Evolutionary conservation across 2,329 filamentous ascomycete species (phyloP).

Genomic region (Nothomitra cinnamomea): DNA sequence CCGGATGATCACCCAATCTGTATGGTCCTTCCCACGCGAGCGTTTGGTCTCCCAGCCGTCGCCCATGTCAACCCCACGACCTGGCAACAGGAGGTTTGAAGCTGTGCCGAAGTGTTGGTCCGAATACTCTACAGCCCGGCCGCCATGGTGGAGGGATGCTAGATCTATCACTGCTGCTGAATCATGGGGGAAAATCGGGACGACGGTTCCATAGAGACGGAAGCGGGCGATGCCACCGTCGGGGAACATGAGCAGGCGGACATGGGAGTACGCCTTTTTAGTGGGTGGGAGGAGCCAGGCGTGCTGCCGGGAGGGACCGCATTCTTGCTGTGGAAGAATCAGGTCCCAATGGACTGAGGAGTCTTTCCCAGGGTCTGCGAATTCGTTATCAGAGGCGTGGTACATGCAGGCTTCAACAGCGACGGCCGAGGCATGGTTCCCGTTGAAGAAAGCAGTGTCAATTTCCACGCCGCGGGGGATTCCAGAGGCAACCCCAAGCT

Average conservation of each 20-base stretch:
- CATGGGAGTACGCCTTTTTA: slow-evolving; percentile 57
- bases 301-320: slow-evolving; percentile 56
- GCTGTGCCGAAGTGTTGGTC: slow-evolving; percentile 76
- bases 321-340: slow-evolving; percentile 51
- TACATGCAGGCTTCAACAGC: slow-evolving; percentile 62
- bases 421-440: slow-evolving; percentile 66
- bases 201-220: slow-evolving; percentile 56
- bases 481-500: slow-evolving; percentile 52
- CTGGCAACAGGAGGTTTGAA: slow-evolving; percentile 63
- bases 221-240: slow-evolving; percentile 74
- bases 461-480: slow-evolving; percentile 59
- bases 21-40: slow-evolving; percentile 51
- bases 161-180: slow-evolving; percentile 52
- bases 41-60: slow-evolving; percentile 78
- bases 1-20: slow-evolving; percentile 67
- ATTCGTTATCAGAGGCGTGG: slow-evolving; percentile 21
- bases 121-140: slow-evolving; percentile 56
- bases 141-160: slow-evolving; percentile 62
- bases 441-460: slow-evolving; percentile 67
- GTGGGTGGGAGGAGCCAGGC: slow-evolving; percentile 52
- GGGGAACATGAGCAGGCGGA: slow-evolving; percentile 69
- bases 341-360: slow-evolving; percentile 45
- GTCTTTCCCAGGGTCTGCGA: slow-evolving; percentile 22
- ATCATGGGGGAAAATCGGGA: slow-evolving; percentile 58
- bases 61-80: slow-evolving; percentile 68